Evolutionary conservation across 164 flowering plant species (phyloP), one percentile per base, ranked within the genome.

Genomic region (Chimonanthus salicifolius): DNA sequence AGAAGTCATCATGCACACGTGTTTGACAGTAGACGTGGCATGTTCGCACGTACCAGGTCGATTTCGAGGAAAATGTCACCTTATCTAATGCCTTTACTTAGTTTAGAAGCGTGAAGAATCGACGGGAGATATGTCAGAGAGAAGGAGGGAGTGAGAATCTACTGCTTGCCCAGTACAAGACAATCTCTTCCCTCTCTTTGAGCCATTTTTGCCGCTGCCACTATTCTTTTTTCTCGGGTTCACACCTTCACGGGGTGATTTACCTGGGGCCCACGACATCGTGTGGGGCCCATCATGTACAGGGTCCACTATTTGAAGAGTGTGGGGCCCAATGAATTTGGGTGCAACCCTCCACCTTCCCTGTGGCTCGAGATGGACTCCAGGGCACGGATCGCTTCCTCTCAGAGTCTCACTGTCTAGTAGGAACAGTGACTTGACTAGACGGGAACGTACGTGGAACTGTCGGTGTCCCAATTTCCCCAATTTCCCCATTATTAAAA

Each of bases 1-100:
- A 68, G 58, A n/a, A 71, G 73, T 58, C 65, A 63, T 15, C 65
- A 11, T 58, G 58, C 49, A 71, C 72, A 58, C 73, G 65, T 58
- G 73, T 71, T 43, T 3, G 18, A 47, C 1, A 7, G 21, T 18
- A 47, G 51, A 68, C 54, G 60, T 10, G 16, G 60, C 60, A n/a
- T 54, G 16, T 10, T 54, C 60, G 60, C 60, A 54, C 60, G 60
- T 54, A n/a, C 60, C 60, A 54, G 5, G 60, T 54, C 60, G 16
- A 13, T 54, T 54, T 54, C 60, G 60, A 33, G 33, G 60, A 54
- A 9, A 54, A 10, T n/a, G 10, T 11, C 60, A 13, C n/a, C 60
- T 54, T 11, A 54, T 13, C 60, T 10, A 54, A 54, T 54, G 60
- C 60, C 60, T 54, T 54, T 54, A n/a, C 60, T 54, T 54, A 5